A percentile compares a stretch with the other conserved stretches of the same genome.
Evolutionary conservation across 164 flowering plant genomes (phyloP).

Genomic region (Kingdonia uniflora): DNA sequence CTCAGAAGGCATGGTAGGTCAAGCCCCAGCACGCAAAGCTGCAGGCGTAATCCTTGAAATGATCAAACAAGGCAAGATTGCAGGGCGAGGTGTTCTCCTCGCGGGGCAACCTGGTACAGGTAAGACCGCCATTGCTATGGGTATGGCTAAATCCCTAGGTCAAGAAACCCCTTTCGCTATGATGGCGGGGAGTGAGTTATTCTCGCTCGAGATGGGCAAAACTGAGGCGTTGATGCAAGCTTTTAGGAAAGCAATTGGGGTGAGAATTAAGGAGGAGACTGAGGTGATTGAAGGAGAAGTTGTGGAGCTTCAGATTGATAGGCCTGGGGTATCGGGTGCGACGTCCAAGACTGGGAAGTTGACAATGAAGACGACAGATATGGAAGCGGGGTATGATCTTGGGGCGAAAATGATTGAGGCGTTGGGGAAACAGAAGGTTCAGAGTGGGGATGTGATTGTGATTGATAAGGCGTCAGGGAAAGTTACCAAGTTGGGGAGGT

Average conservation of each 20-base stretch:
- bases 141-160: conserved; percentile 87
- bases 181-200: conserved; percentile 78
- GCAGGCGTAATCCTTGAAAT: conserved; percentile 90
- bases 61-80: conserved; percentile 82
- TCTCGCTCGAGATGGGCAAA: conserved; percentile 87
- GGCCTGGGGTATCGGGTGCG: conserved; percentile 68
- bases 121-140: conserved; percentile 94
- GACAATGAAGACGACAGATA: conserved; percentile 90
- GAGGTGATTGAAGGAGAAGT: conserved; percentile 93
- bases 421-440: conserved; percentile 82
- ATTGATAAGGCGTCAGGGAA: conserved; percentile 90
- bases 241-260: conserved; percentile 80
- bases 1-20: conserved; percentile 96
- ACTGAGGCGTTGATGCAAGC: conserved; percentile 87
- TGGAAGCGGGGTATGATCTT: conserved; percentile 90
- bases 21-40: conserved; percentile 70
- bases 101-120: conserved; percentile 98
- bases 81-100: conserved; percentile 79
- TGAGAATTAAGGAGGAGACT: conserved; percentile 84
- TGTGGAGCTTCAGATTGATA: conserved; percentile 75
- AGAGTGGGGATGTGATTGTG: conserved; percentile 94
- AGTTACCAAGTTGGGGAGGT: conserved; percentile 84
- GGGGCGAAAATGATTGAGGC: conserved; percentile 97
- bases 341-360: conserved; percentile 87
- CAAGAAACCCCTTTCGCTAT: conserved; percentile 88